phyloP scores from a whole-genome alignment of 768 basidiomycete genomes.

The Dentipellis sp. region DNA sequence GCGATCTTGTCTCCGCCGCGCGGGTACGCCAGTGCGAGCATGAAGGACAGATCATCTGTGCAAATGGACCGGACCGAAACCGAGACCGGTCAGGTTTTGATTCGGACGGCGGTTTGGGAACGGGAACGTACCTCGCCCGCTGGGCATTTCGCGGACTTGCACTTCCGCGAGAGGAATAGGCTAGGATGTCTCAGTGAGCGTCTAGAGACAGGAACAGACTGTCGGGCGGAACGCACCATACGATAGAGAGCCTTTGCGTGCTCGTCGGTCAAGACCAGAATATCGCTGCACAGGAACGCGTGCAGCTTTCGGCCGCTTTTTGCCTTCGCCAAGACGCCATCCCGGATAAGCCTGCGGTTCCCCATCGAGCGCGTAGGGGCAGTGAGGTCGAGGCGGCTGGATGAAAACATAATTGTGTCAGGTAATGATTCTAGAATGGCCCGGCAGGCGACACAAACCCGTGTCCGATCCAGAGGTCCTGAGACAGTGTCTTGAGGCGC shows the following conservation, averaged over 20 bases:
- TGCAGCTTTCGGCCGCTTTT: slow-evolving; percentile 77
- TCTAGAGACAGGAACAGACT: neutral
- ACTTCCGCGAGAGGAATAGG: slow-evolving; percentile 69
- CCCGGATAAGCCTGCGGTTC: slow-evolving; percentile 65
- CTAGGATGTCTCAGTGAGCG: slow-evolving; percentile 25
- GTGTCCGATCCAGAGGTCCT: slow-evolving; percentile 81
- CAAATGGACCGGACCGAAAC: neutral
- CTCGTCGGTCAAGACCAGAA: slow-evolving; percentile 78
- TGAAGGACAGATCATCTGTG: slow-evolving; percentile 64
- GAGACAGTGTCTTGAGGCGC: slow-evolving; percentile 64
- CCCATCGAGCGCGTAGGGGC: slow-evolving; percentile 84
- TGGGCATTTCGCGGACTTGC: slow-evolving; percentile 42
- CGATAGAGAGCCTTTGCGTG: slow-evolving; percentile 63
- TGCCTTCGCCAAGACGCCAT: slow-evolving; percentile 70
- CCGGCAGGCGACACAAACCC: slow-evolving; percentile 37
- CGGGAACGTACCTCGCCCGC: slow-evolving; percentile 36
- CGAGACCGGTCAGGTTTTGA: neutral
- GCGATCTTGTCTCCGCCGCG: slow-evolving; percentile 65
- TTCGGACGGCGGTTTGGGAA: neutral
- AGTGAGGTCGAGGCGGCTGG: slow-evolving; percentile 78
- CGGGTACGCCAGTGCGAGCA: slow-evolving; percentile 56
- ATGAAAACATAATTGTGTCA: neutral
- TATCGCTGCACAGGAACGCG: slow-evolving; percentile 81
- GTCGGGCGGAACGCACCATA: slow-evolving; percentile 47
- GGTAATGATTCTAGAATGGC: neutral